Conservation (phyloP, 768 basidiomycete genomes). For the Mycena albidolilacea region DNA sequence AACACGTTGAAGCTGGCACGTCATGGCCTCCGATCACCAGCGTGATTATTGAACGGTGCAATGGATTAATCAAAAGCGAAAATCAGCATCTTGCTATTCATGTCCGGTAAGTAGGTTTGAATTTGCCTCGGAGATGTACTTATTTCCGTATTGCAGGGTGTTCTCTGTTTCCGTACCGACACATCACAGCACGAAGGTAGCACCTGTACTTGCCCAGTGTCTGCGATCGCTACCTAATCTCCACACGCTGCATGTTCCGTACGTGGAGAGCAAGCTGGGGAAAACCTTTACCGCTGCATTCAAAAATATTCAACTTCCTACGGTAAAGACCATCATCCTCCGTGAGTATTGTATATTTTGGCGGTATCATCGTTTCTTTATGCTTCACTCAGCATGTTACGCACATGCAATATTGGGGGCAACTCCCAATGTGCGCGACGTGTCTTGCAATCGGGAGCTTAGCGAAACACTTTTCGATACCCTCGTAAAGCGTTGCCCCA, state of each 20-base stretch:
- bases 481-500: constrained; percentile 1
- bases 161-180: constrained; percentile 21
- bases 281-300: constrained; percentile 7
- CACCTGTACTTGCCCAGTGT: constrained; percentile 23
- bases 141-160: neutral
- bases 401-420: constrained; percentile 16
- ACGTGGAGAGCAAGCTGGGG: constrained; percentile 1
- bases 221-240: constrained; percentile 23
- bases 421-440: constrained; percentile 25
- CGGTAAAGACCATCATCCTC: constrained; percentile 14
- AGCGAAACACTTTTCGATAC: constrained; percentile 15
- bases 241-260: constrained; percentile 24
- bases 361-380: neutral
- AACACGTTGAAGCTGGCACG: constrained; percentile 46
- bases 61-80: constrained; percentile 40
- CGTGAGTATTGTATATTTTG: neutral
- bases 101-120: constrained; percentile 42
- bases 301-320: neutral
- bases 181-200: constrained; percentile 3
- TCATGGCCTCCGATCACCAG: constrained; percentile 47
- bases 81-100: constrained; percentile 42
- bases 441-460: constrained; percentile 24
- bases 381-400: constrained; percentile 13
- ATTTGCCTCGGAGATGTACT: neutral
- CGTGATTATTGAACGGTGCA: constrained; percentile 45